Conservation (phyloP, 1,284 basidiomycete genomes). For the Cutaneotrichosporon spelunceum region DNA sequence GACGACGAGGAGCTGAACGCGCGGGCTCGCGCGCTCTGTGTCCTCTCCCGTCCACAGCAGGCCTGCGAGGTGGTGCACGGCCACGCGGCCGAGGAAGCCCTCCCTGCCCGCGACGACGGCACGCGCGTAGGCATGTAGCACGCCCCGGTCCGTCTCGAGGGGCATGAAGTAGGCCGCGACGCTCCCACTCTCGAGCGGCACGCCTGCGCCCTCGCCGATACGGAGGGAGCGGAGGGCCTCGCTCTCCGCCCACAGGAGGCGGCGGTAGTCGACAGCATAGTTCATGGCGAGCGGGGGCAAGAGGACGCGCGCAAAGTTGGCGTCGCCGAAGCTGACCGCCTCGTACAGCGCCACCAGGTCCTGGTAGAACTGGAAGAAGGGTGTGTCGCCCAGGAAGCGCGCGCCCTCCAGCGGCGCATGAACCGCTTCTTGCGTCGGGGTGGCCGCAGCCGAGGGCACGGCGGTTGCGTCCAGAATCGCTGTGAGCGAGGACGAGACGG, state of each 20-base stretch:
- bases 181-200: constrained; percentile 40
- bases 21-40: constrained; percentile 6
- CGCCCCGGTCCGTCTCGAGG: constrained; percentile 63
- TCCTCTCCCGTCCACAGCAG: constrained; percentile 62
- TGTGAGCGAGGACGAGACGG: constrained; percentile 62
- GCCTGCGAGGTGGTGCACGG: constrained; percentile 73
- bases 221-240: constrained; percentile 59
- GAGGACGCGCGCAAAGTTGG: constrained; percentile 71
- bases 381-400: constrained; percentile 62
- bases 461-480: constrained; percentile 54
- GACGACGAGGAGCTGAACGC: constrained; percentile 21
- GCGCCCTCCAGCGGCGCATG: constrained; percentile 60
- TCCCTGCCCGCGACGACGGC: constrained; percentile 45
- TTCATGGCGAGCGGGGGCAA: constrained; percentile 65
- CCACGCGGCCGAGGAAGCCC: constrained; percentile 65
- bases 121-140: constrained; percentile 58
- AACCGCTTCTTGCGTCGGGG: too few species aligned
- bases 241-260: constrained; percentile 76
- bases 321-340: constrained; percentile 81
- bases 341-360: constrained; percentile 88
- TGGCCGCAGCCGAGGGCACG: not conserved
- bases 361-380: constrained; percentile 92
- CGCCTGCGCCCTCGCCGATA: constrained; percentile 39
- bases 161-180: constrained; percentile 68
- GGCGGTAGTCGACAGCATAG: constrained; percentile 80